Evolutionary conservation across 2,329 filamentous ascomycete genomes (phyloP).

Genomic region (Colletotrichum filicis): DNA sequence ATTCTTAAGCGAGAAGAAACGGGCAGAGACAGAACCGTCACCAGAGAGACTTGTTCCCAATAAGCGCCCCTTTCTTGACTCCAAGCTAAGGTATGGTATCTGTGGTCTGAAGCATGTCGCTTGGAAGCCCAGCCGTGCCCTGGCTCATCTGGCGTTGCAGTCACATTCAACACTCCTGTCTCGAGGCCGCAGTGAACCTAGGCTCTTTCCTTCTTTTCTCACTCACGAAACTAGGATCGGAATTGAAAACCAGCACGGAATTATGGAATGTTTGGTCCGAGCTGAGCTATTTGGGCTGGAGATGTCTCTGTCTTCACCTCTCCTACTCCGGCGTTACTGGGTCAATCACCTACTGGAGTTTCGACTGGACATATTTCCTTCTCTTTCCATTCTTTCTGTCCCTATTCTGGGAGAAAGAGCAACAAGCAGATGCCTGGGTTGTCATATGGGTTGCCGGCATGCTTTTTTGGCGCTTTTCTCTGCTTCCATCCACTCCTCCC

Average conservation of each 20-base stretch:
- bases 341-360: not conserved
- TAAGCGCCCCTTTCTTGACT: not conserved
- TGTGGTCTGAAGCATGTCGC: not conserved
- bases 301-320: not conserved
- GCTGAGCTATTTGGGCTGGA: conserved; percentile 5
- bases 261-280: not conserved
- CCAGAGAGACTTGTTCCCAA: not conserved
- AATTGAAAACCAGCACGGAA: not conserved
- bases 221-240: not conserved
- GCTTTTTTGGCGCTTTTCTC: not conserved
- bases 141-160: conserved; percentile 8
- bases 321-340: not conserved
- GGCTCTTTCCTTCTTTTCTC: not conserved
- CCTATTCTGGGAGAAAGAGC: not conserved
- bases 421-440: not conserved
- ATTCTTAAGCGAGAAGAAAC: not conserved
- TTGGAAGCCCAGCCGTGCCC: not conserved
- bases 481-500: conserved; percentile 17
- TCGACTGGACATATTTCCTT: not conserved
- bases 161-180: not conserved
- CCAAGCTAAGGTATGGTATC: not conserved
- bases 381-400: not conserved
- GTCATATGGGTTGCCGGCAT: conserved; percentile 3
- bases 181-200: not conserved
- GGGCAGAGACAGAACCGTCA: not conserved